A percentile compares a stretch with the other conserved stretches of the same genome.
These are phyloP conservation scores for Trametes coccinea DNA, from an alignment of 768 basidiomycete genomes.

Conservation along the genomic window DNA sequence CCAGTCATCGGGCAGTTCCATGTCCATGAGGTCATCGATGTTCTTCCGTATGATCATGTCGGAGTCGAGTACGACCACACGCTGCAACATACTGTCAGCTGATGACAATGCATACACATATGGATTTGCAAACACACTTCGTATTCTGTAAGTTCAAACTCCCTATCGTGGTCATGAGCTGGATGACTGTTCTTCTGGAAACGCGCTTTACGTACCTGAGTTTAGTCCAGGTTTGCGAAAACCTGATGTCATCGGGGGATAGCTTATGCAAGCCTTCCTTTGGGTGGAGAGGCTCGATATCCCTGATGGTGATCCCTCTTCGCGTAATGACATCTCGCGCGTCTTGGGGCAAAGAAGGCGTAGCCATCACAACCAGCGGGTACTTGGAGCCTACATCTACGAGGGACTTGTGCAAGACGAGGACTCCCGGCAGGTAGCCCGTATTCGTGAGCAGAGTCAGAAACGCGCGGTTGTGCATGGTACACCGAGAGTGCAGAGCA, in stretches of 20 bases:
- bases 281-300: constrained; percentile 63
- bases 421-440: constrained; percentile 55
- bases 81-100: constrained; percentile 40
- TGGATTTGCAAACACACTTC: constrained; percentile 44
- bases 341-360: constrained; percentile 39
- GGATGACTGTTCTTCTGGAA: background rate
- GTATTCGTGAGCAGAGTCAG: constrained; percentile 76
- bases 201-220: constrained; percentile 37
- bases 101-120: background rate
- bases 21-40: constrained; percentile 74
- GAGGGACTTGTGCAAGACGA: constrained; percentile 56
- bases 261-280: constrained; percentile 40
- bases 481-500: background rate
- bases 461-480: constrained; percentile 52
- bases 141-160: constrained; percentile 67
- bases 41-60: constrained; percentile 85
- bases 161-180: constrained; percentile 35
- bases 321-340: constrained; percentile 48
- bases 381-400: constrained; percentile 43
- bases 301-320: constrained; percentile 53
- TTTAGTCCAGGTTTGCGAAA: constrained; percentile 69
- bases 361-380: constrained; percentile 54
- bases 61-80: constrained; percentile 79
- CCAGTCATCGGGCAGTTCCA: constrained; percentile 58
- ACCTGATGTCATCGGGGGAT: constrained; percentile 45